Conservation (phyloP, 768 basidiomycete genomes). For the Tephrocybe sp. region DNA sequence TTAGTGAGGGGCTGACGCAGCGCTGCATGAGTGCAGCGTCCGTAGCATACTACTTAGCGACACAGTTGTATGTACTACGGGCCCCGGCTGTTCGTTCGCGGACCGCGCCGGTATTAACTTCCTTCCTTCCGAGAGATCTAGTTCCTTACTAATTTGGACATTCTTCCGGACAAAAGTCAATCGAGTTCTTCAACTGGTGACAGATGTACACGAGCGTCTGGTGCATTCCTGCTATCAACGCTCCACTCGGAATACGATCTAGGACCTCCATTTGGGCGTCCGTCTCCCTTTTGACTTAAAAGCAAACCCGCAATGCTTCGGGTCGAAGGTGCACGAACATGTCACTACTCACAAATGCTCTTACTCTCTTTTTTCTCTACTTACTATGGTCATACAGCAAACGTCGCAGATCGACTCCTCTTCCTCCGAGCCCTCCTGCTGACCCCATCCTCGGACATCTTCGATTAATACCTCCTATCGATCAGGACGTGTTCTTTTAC, state of each 20-base stretch:
- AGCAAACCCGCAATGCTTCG: background rate
- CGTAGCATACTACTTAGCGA: too few species aligned
- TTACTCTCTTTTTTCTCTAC: background rate
- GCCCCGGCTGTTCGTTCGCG: too few species aligned
- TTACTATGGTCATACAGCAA: background rate
- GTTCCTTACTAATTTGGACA: background rate
- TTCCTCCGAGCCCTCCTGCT: constrained; percentile 33
- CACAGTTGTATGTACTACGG: too few species aligned
- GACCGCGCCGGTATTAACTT: too few species aligned
- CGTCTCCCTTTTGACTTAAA: background rate
- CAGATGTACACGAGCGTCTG: too few species aligned
- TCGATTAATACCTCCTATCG: constrained; percentile 25
- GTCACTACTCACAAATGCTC: background rate
- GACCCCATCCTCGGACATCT: constrained; percentile 36
- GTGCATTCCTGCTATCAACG: too few species aligned
- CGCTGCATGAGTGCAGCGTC: too few species aligned
- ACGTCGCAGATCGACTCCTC: background rate
- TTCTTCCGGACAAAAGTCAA: background rate
- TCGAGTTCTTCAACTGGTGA: background rate
- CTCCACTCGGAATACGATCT: too few species aligned
- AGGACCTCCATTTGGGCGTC: background rate
- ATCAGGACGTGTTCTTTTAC: constrained; percentile 22
- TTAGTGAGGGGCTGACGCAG: too few species aligned
- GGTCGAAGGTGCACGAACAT: background rate
- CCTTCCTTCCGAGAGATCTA: too few species aligned